A percentile compares a stretch with the other conserved stretches of the same genome.
Conservation (phyloP, 768 basidiomycete species). For the Phlebiopsis gigantea region DNA sequence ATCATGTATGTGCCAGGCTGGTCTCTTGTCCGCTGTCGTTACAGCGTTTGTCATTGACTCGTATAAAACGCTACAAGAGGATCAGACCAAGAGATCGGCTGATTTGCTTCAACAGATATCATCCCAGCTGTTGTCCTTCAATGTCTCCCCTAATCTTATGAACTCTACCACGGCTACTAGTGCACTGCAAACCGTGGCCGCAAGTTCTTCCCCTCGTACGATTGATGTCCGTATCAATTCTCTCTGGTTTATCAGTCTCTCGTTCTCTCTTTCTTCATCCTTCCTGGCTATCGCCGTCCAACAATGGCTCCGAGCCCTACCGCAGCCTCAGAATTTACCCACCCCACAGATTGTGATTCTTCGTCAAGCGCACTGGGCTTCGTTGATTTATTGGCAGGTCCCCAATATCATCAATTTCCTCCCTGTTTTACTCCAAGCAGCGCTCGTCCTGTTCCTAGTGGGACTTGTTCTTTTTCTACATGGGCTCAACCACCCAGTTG, state of each 20-base stretch:
- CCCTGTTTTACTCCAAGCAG: slow-evolving; percentile 8
- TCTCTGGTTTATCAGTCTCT: slow-evolving; percentile 23
- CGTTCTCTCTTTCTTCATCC: slow-evolving; percentile 19
- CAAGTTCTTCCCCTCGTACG: not conserved
- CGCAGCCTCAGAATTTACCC: not conserved
- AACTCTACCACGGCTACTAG: slow-evolving; percentile 8
- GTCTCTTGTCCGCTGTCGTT: slow-evolving; percentile 12
- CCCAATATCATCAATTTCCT: slow-evolving; percentile 7
- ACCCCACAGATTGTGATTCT: slow-evolving; percentile 1
- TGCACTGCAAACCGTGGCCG: not conserved
- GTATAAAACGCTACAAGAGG: slow-evolving; percentile 4
- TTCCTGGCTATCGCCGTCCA: slow-evolving; percentile 24
- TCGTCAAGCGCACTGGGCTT: not conserved
- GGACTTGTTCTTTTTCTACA: slow-evolving; percentile 6
- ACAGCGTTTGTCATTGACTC: slow-evolving; percentile 10
- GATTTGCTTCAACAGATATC: slow-evolving; percentile 10
- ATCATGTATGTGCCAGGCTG: slow-evolving; percentile 3
- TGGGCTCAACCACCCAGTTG: not conserved
- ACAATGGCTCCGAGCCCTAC: slow-evolving; percentile 22
- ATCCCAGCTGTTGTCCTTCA: slow-evolving; percentile 6
- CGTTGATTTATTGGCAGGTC: not conserved
- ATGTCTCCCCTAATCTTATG: not conserved
- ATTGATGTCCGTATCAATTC: slow-evolving; percentile 16
- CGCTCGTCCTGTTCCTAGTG: slow-evolving; percentile 9
- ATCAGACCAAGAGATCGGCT: not conserved